A percentile compares a stretch with the other conserved stretches of the same genome.
Evolutionary conservation across 2,329 filamentous ascomycete genomes (phyloP).

Genomic region (Fonsecaea pugnacius): DNA sequence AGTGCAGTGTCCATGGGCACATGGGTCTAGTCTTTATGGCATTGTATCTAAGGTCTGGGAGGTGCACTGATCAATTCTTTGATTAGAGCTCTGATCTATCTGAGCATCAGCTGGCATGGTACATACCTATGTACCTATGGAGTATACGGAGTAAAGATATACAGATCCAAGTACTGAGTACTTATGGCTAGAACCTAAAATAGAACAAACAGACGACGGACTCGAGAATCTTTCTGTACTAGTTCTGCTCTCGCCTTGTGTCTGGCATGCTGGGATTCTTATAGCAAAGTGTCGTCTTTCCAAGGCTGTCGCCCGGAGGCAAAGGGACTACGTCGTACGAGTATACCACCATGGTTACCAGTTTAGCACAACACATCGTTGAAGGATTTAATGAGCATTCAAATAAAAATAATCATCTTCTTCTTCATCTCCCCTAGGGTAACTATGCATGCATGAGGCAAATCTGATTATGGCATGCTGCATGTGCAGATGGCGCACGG

Average conservation of each 20-base stretch:
- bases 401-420: too few relatives aligned
- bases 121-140: neutral
- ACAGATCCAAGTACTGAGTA: too few relatives aligned
- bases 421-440: neutral
- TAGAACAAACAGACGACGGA: slow-evolving; percentile 2
- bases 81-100: neutral
- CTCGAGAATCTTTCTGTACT: neutral
- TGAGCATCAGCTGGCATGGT: neutral
- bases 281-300: neutral
- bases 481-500: slow-evolving; percentile 12
- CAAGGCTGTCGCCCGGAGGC: neutral
- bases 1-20: neutral
- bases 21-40: neutral
- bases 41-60: neutral
- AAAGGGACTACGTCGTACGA: neutral
- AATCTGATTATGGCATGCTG: slow-evolving; percentile 11
- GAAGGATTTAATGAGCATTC: neutral
- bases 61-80: neutral
- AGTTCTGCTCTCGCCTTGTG: neutral
- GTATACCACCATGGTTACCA: neutral
- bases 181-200: neutral
- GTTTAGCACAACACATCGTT: neutral
- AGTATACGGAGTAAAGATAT: too few relatives aligned
- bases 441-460: neutral
- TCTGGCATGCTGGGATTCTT: neutral